Conservation (phyloP, 1,284 basidiomycete genomes). For the Trametes pubescens region DNA sequence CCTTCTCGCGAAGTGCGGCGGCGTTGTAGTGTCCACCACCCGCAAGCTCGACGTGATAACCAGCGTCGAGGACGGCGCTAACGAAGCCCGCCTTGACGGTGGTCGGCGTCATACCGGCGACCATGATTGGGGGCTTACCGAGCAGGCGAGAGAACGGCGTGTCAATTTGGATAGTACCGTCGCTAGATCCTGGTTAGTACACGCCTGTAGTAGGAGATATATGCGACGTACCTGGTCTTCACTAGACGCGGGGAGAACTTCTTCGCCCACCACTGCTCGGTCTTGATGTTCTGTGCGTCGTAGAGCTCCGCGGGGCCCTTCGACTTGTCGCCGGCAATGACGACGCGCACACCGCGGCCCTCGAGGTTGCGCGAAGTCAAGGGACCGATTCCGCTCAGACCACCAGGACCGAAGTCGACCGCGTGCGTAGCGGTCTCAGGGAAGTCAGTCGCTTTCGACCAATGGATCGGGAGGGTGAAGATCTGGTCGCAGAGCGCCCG, state of each 20-base stretch:
- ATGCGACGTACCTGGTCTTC: slow-evolving; percentile 77
- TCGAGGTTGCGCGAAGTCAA: slow-evolving; percentile 92
- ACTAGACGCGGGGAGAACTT: slow-evolving; percentile 88
- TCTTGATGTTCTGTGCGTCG: slow-evolving; percentile 69
- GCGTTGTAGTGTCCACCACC: slow-evolving; percentile 98
- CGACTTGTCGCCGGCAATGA: slow-evolving; percentile 87
- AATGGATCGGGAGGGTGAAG: slow-evolving; percentile 92
- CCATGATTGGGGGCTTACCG: slow-evolving; percentile 97
- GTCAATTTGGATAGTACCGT: slow-evolving; percentile 92
- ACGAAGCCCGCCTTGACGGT: slow-evolving; percentile 95
- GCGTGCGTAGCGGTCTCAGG: slow-evolving; percentile 92
- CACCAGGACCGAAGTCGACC: slow-evolving; percentile 96
- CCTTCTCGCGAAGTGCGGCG: slow-evolving; percentile 86
- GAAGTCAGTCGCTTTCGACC: slow-evolving; percentile 91
- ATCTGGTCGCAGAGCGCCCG: slow-evolving; percentile 92
- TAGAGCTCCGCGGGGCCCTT: slow-evolving; percentile 90
- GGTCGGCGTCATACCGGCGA: slow-evolving; percentile 97
- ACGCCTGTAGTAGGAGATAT: not conserved
- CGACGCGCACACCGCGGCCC: slow-evolving; percentile 90
- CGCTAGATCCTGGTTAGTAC: slow-evolving; percentile 54
- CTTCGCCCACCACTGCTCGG: slow-evolving; percentile 92
- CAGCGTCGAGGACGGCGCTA: slow-evolving; percentile 90
- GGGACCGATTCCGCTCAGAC: slow-evolving; percentile 91
- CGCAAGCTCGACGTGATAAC: slow-evolving; percentile 96
- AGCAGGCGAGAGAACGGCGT: slow-evolving; percentile 96